Base-by-base conservation (phyloP, 345 rosid species). In the Barbarea vulgaris region DNA sequence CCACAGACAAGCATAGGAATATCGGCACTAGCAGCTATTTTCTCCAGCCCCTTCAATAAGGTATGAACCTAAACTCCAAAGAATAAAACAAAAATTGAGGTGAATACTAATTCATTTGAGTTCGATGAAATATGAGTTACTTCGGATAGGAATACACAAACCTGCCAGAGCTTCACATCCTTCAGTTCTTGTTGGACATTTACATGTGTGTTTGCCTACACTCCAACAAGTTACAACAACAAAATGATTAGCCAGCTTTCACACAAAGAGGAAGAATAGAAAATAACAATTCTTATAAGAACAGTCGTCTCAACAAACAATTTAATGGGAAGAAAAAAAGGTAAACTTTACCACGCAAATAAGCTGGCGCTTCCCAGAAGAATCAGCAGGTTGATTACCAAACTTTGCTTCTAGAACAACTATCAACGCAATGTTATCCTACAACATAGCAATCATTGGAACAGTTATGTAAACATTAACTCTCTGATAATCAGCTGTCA, bases 131-230 rank as follows among this genome's bases (percentile, higher is more conserved):
- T 1, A 11, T 44, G 53, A 56, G 14, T 37, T 46, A 33, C 61
- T 48, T 47, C 34, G 4, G 28, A 41, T 18, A 53, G 9, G 51
- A 18, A 70, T 68, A 56, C 64, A 34, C 65, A 65, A 60, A 95
- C 99, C 98, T 95, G 98, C 99, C 99, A 95, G 48, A 90, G 87
- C 87, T 92, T 92, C 77, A 95, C 98, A 78, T 95, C 99, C 84
- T 95, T 95, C 65, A 92, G 82, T 33, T 95, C 99, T 60, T 86
- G 96, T 65, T 85, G 90, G 53, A 95, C 87, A 60, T 87, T 89
- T 19, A 95, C 95, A 83, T 95, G 98, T 17, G 99, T 95, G 69
- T 95, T 95, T 54, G 99, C 99, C 99, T 95, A 89, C 33, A 82
- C 15, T 67, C 60, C 74, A 80, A 48, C 68, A 42, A 79, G 78